A percentile compares a stretch with the other conserved stretches of the same genome.
These are phyloP conservation scores for Cyclotella sp. DNA, from an alignment of 108 stramenopile species.

Conservation along the genomic window DNA sequence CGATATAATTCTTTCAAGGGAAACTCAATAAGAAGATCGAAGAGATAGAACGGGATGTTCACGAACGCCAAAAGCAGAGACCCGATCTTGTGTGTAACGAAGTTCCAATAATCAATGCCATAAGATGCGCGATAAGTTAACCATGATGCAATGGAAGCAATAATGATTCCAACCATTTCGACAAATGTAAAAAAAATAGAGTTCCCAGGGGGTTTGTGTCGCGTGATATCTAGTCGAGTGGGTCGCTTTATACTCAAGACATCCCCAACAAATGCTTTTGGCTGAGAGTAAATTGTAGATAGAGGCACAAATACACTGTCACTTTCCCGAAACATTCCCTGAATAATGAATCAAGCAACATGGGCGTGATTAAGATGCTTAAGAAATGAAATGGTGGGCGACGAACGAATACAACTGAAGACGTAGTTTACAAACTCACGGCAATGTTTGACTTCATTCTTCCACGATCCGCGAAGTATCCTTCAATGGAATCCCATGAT, in stretches of 20 bases:
- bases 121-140: conserved; percentile 9
- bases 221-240: conserved; percentile 2
- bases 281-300: conserved; percentile 36
- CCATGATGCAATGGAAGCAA: conserved; percentile 21
- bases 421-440: conserved; percentile 15
- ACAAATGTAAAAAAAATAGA: conserved; percentile 30
- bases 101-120: conserved; percentile 33
- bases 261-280: conserved; percentile 31
- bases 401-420: too few species aligned
- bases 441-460: neutral
- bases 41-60: conserved; percentile 27
- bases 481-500: conserved; percentile 26
- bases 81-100: conserved; percentile 4
- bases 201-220: neutral
- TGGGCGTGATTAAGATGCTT: too few species aligned
- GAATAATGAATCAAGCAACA: neutral
- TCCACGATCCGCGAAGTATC: conserved; percentile 23
- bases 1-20: conserved; percentile 68
- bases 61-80: conserved; percentile 4
- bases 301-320: conserved; percentile 41
- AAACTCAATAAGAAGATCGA: conserved; percentile 41
- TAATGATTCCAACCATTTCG: conserved; percentile 30
- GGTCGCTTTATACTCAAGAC: conserved; percentile 31
- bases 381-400: too few species aligned
- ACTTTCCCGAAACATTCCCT: conserved; percentile 44